A percentile compares a stretch with the other conserved stretches of the same genome.
These are phyloP conservation scores for Fusarium duplospermum DNA, from an alignment of 2,329 filamentous ascomycete genomes.

Conservation along the genomic window DNA sequence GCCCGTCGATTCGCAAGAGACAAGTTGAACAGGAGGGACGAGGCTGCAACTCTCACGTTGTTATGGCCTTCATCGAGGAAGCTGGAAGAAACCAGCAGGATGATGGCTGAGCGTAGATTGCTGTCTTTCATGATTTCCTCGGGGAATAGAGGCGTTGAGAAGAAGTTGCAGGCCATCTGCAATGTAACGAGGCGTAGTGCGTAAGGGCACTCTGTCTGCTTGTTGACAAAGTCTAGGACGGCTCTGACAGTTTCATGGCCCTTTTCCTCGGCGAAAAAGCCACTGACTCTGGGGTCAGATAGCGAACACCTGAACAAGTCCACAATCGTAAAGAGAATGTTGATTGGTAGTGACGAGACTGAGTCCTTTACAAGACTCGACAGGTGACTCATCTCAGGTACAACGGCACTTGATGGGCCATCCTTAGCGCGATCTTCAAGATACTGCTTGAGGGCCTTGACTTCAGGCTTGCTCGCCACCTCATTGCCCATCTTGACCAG, in stretches of 20 bases:
- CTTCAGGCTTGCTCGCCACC: constrained; percentile 65
- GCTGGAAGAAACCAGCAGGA: constrained; percentile 78
- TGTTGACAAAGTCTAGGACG: constrained; percentile 70
- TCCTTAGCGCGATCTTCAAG: constrained; percentile 70
- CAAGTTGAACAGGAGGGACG: constrained; percentile 87
- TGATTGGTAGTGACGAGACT: constrained; percentile 67
- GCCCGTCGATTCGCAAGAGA: constrained; percentile 75
- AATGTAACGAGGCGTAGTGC: constrained; percentile 84
- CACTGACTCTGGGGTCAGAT: constrained; percentile 81
- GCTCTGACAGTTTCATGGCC: constrained; percentile 71
- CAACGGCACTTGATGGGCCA: constrained; percentile 71
- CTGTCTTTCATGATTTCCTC: constrained; percentile 68
- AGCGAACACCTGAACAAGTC: constrained; percentile 86
- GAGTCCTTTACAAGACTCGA: constrained; percentile 69
- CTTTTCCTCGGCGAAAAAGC: constrained; percentile 83
- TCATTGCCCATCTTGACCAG: constrained; percentile 78
- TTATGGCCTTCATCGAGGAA: constrained; percentile 81
- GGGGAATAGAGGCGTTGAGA: constrained; percentile 78
- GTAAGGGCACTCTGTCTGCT: constrained; percentile 74
- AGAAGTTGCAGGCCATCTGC: constrained; percentile 87
- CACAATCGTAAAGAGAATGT: constrained; percentile 82
- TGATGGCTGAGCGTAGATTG: constrained; percentile 67
- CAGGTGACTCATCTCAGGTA: constrained; percentile 78
- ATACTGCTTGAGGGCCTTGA: constrained; percentile 76
- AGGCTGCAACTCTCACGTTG: constrained; percentile 82